These are phyloP conservation scores for Hanseniaspora valbyensis DNA, from an alignment of 805 yeast species.

Conservation along the genomic window DNA sequence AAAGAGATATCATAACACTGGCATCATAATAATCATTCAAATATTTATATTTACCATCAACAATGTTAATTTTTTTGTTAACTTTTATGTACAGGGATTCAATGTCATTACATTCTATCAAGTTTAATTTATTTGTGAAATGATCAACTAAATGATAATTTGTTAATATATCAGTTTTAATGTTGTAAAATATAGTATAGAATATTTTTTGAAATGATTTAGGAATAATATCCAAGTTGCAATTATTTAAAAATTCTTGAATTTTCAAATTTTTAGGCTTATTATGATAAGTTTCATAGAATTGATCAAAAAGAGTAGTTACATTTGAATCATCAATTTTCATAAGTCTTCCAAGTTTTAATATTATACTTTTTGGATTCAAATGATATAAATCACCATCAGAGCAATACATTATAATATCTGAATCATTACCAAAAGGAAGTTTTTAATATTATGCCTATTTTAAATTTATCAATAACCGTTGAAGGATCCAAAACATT, in stretches of 20 bases:
- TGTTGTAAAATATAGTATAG: background rate
- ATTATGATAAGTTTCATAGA: background rate
- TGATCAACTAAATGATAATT: background rate
- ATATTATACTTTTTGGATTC: background rate
- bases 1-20: background rate
- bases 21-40: background rate
- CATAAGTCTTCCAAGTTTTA: background rate
- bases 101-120: background rate
- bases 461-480: background rate
- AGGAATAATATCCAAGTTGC: background rate
- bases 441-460: background rate
- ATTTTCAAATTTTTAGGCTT: background rate
- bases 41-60: too few relatives aligned
- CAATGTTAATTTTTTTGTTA: background rate
- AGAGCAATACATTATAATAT: background rate
- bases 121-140: background rate
- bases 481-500: background rate
- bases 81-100: background rate
- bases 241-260: background rate
- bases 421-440: background rate
- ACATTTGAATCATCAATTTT: background rate
- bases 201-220: background rate
- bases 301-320: background rate
- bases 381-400: conserved; percentile 1
- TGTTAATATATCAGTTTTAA: background rate